Evolutionary conservation across 1,139 yeast species (phyloP).

Genomic region (Sugiyamaella novakii): DNA sequence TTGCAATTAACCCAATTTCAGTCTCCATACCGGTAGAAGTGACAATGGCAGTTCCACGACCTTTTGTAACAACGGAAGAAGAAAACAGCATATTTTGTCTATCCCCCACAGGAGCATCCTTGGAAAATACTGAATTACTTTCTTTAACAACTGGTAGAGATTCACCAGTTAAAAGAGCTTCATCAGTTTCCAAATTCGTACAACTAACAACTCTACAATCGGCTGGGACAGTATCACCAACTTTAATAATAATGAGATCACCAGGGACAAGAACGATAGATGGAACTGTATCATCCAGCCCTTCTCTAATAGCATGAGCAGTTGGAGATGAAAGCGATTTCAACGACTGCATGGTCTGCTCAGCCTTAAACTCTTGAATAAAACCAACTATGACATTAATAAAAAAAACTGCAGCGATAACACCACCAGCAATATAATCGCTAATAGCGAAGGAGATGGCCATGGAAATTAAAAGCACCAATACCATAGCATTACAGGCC

Average conservation of each 20-base stretch:
- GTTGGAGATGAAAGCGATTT: conserved; percentile 70
- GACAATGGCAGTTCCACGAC: conserved; percentile 72
- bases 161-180: conserved; percentile 79
- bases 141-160: conserved; percentile 72
- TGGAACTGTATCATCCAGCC: conserved; percentile 59
- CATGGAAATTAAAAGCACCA: conserved; percentile 74
- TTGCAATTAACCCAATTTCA: conserved; percentile 78
- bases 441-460: conserved; percentile 70
- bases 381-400: conserved; percentile 72
- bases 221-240: conserved; percentile 82
- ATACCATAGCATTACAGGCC: conserved; percentile 76
- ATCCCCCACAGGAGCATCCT: conserved; percentile 70
- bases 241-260: conserved; percentile 64
- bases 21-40: conserved; percentile 68
- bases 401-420: conserved; percentile 67
- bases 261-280: conserved; percentile 79
- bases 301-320: conserved; percentile 68
- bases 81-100: conserved; percentile 72
- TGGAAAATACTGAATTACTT: conserved; percentile 47
- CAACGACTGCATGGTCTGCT: conserved; percentile 78
- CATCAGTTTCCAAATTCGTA: conserved; percentile 76
- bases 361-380: conserved; percentile 71
- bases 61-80: conserved; percentile 73
- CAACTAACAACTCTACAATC: conserved; percentile 64
- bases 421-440: conserved; percentile 86